Evolutionary conservation across 2,329 filamentous ascomycete genomes (phyloP).

Genomic region (Anisogramma anomala): DNA sequence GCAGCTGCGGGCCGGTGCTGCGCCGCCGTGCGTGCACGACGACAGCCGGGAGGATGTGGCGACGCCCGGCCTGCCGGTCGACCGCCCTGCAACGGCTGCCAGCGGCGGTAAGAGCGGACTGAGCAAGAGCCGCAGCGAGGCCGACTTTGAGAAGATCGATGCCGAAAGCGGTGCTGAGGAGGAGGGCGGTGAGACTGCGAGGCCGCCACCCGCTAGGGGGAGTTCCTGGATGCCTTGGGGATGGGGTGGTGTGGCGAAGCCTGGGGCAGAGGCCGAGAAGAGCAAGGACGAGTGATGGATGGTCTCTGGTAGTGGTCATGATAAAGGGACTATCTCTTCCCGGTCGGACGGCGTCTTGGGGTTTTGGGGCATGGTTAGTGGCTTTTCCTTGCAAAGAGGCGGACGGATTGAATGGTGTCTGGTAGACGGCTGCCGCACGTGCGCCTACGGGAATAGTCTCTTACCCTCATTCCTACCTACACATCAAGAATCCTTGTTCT

Average conservation of each 20-base stretch:
- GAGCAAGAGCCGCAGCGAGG: constrained; percentile 73
- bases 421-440: background rate
- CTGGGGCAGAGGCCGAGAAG: constrained; percentile 21
- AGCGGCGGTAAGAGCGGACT: constrained; percentile 44
- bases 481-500: no score
- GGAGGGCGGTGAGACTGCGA: constrained; percentile 16
- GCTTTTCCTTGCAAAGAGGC: background rate
- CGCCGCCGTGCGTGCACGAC: constrained; percentile 4
- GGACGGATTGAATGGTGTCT: background rate
- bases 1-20: constrained; percentile 34
- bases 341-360: background rate
- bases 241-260: constrained; percentile 24
- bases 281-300: constrained; percentile 9
- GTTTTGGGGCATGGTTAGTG: background rate
- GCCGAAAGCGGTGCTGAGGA: constrained; percentile 56
- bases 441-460: background rate
- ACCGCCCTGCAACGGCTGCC: constrained; percentile 31
- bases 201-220: constrained; percentile 19
- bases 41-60: background rate
- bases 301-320: constrained; percentile 1
- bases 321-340: background rate
- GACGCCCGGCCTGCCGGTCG: constrained; percentile 10
- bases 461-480: background rate
- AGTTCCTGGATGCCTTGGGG: constrained; percentile 37
- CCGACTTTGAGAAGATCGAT: constrained; percentile 82